Percentiles rank a stretch among this genome's conserved stretches.
These are phyloP conservation scores for Coemansia sp. DNA, from an alignment of 192 early-diverging fungal genomes.

Conservation along the genomic window DNA sequence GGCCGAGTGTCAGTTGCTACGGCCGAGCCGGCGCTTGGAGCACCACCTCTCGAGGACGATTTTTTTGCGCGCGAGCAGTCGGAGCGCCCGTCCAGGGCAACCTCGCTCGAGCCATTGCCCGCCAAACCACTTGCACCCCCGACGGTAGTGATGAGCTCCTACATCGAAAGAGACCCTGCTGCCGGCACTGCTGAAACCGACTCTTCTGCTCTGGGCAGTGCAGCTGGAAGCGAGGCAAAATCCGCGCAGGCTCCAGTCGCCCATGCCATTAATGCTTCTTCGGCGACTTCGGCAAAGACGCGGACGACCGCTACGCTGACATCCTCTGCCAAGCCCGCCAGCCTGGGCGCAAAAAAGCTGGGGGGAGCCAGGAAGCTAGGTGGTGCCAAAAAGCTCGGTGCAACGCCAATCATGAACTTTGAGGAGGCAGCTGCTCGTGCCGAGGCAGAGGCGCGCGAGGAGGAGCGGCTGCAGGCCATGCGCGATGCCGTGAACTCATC, in stretches of 20 bases:
- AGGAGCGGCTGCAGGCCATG: slow-evolving; percentile 52
- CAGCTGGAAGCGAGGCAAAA: slow-evolving; percentile 1
- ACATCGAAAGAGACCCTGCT: no score
- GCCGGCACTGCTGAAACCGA: background rate
- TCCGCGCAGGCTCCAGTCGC: slow-evolving; percentile 23
- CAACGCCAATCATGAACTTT: slow-evolving; percentile 72
- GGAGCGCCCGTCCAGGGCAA: slow-evolving; percentile 3
- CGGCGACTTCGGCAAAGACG: slow-evolving; percentile 1
- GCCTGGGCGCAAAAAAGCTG: slow-evolving; percentile 42
- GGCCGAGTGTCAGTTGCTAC: slow-evolving; percentile 21
- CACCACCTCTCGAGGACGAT: slow-evolving; percentile 13
- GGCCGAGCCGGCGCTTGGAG: background rate
- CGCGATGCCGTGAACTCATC: slow-evolving; percentile 24
- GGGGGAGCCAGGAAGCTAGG: slow-evolving; percentile 69
- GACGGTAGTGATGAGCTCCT: slow-evolving; percentile 5
- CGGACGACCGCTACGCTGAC: background rate
- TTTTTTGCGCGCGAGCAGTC: slow-evolving; percentile 27
- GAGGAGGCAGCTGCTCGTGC: slow-evolving; percentile 88
- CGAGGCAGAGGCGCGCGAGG: slow-evolving; percentile 74
- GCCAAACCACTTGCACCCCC: slow-evolving; percentile 23
- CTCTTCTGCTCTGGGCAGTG: background rate
- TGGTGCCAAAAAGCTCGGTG: slow-evolving; percentile 76
- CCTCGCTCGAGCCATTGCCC: background rate
- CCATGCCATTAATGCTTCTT: slow-evolving; percentile 11
- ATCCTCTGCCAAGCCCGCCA: slow-evolving; percentile 15